phyloP scores from a whole-genome alignment of 2,329 filamentous ascomycete species.

The Trichocomaceae sp. region DNA sequence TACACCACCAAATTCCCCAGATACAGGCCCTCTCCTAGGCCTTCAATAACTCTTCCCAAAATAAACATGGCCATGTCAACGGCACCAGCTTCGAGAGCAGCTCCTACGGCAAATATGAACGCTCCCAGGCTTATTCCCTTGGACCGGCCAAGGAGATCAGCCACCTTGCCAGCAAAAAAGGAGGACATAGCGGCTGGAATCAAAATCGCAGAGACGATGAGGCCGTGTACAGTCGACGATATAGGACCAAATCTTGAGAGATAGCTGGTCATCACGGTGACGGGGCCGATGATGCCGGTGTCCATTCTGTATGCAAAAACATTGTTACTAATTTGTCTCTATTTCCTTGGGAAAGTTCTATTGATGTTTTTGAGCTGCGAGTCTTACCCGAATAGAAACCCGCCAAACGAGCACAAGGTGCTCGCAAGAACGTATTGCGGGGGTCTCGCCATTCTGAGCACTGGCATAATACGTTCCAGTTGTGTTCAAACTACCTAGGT shows the following conservation, averaged over 20 bases:
- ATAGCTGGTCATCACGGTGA: slow-evolving; percentile 54
- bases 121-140: slow-evolving; percentile 46
- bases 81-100: slow-evolving; percentile 47
- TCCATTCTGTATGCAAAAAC: slow-evolving; percentile 28
- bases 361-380: neutral
- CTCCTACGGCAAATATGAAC: slow-evolving; percentile 49
- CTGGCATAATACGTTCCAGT: neutral
- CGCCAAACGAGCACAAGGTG: slow-evolving; percentile 16
- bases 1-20: slow-evolving; percentile 51
- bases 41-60: slow-evolving; percentile 49
- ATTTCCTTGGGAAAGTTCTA: neutral
- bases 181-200: slow-evolving; percentile 53
- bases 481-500: neutral
- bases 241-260: slow-evolving; percentile 44
- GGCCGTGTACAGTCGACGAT: slow-evolving; percentile 49
- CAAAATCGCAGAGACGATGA: slow-evolving; percentile 55
- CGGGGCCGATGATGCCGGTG: slow-evolving; percentile 53
- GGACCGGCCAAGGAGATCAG: slow-evolving; percentile 47
- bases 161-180: slow-evolving; percentile 51
- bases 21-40: slow-evolving; percentile 54
- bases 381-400: slow-evolving; percentile 16
- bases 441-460: neutral
- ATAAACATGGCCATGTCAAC: slow-evolving; percentile 48
- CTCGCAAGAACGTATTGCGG: slow-evolving; percentile 17
- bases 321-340: neutral